These are phyloP conservation scores for Dinochytrium kinnereticum DNA, from an alignment of 371 early-diverging fungal species.

Conservation along the genomic window DNA sequence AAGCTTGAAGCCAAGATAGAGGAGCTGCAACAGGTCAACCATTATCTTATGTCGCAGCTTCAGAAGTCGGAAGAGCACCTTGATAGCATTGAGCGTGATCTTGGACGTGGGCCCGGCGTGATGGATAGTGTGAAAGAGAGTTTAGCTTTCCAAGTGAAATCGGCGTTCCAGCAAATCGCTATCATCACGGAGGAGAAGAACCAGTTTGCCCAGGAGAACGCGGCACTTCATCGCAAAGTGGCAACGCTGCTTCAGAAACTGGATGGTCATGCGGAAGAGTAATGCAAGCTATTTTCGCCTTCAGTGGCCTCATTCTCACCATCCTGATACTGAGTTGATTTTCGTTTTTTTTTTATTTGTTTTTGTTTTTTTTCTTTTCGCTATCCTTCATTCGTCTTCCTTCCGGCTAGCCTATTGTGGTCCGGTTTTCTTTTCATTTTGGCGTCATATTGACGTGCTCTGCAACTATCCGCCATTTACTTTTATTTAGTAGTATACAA, in stretches of 20 bases:
- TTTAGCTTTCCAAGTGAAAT: constrained; percentile 22
- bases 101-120: constrained; percentile 6
- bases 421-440: no score
- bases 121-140: constrained; percentile 19
- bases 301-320: no score
- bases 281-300: no score
- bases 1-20: constrained; percentile 5
- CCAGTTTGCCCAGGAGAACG: constrained; percentile 12
- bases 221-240: constrained; percentile 18
- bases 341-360: no score
- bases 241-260: constrained; percentile 6
- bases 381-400: no score
- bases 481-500: no score
- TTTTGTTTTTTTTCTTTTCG: no score
- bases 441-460: no score
- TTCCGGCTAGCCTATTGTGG: no score
- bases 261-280: constrained; percentile 1
- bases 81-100: constrained; percentile 12
- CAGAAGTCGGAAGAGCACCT: constrained; percentile 22
- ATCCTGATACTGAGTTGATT: no score
- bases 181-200: constrained; percentile 22
- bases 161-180: constrained; percentile 24
- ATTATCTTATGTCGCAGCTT: constrained; percentile 20
- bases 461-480: no score
- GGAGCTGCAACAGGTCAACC: constrained; percentile 18